A percentile compares a stretch with the other conserved stretches of the same genome.
Conservation (phyloP, 1,139 yeast genomes). For the Hanseniaspora sp. region DNA sequence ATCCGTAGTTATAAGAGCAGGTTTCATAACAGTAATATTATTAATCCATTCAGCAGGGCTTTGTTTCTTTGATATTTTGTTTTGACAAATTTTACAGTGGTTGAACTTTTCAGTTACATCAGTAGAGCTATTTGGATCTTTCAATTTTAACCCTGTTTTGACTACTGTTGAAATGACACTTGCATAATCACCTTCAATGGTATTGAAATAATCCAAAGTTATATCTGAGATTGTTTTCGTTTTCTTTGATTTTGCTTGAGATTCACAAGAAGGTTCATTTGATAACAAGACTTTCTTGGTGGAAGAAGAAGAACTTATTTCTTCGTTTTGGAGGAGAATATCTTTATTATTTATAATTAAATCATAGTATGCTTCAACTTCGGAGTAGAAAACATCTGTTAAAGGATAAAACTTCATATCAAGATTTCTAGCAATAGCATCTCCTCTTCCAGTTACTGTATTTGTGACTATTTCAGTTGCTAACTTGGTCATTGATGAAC, state of each 20-base stretch:
- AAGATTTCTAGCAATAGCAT: conserved; percentile 44
- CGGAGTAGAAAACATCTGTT: conserved; percentile 60
- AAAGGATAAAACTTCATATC: conserved; percentile 56
- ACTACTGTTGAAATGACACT: conserved; percentile 91
- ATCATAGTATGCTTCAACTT: conserved; percentile 44
- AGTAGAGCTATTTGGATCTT: conserved; percentile 36
- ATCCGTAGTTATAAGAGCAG: conserved; percentile 41
- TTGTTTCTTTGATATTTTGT: conserved; percentile 30
- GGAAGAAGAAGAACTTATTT: conserved; percentile 19
- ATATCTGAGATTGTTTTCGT: conserved; percentile 72
- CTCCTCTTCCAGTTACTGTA: conserved; percentile 86
- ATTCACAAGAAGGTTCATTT: not conserved
- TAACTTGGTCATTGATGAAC: conserved; percentile 71
- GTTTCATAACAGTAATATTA: conserved; percentile 56
- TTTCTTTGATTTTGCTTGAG: conserved; percentile 22
- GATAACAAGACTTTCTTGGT: conserved; percentile 21
- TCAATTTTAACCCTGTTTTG: conserved; percentile 73
- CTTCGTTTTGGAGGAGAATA: conserved; percentile 16
- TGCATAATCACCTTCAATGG: conserved; percentile 72
- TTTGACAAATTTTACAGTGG: conserved; percentile 47
- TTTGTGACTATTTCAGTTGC: conserved; percentile 70
- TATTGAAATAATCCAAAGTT: conserved; percentile 59
- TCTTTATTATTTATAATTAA: conserved; percentile 29
- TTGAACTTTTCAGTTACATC: conserved; percentile 7
- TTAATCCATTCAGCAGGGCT: conserved; percentile 52